A percentile compares a stretch with the other conserved stretches of the same genome.
Conservation (phyloP, 2,329 filamentous ascomycete genomes). For the Colletotrichum sp. region DNA sequence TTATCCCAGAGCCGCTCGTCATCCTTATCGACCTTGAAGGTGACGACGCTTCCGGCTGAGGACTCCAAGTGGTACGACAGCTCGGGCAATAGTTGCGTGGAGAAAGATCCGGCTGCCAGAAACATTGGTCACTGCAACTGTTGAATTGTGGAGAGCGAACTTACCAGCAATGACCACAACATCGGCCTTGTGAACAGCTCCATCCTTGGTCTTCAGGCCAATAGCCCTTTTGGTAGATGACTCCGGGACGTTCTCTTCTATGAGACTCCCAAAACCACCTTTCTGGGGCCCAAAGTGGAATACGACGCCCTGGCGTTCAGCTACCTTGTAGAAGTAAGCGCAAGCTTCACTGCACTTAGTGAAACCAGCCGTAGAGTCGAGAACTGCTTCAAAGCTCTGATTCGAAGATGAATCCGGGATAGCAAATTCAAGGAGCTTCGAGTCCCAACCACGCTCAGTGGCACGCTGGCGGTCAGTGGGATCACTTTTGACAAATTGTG, state of each 20-base stretch:
- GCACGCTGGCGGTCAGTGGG: constrained; percentile 22
- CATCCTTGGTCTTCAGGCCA: constrained; percentile 45
- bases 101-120: constrained; percentile 32
- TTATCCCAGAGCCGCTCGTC: constrained; percentile 32
- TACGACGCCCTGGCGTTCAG: constrained; percentile 26
- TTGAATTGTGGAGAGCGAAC: constrained; percentile 30
- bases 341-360: constrained; percentile 27
- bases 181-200: constrained; percentile 32
- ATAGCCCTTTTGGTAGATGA: constrained; percentile 27
- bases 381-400: constrained; percentile 25
- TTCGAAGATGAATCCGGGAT: constrained; percentile 19
- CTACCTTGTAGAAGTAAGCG: constrained; percentile 23
- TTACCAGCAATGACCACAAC: constrained; percentile 41
- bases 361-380: constrained; percentile 28
- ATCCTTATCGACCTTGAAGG: constrained; percentile 23
- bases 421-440: constrained; percentile 27
- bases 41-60: constrained; percentile 24
- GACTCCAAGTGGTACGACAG: constrained; percentile 26
- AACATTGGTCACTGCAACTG: neutral
- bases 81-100: constrained; percentile 29
- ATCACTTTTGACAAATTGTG: constrained; percentile 27
- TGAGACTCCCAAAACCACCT: constrained; percentile 27
- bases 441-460: constrained; percentile 22
- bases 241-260: constrained; percentile 8
- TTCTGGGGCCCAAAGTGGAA: constrained; percentile 29